Evolutionary conservation across 2,329 filamentous ascomycete genomes (phyloP).

Genomic region (Phoma sp.): DNA sequence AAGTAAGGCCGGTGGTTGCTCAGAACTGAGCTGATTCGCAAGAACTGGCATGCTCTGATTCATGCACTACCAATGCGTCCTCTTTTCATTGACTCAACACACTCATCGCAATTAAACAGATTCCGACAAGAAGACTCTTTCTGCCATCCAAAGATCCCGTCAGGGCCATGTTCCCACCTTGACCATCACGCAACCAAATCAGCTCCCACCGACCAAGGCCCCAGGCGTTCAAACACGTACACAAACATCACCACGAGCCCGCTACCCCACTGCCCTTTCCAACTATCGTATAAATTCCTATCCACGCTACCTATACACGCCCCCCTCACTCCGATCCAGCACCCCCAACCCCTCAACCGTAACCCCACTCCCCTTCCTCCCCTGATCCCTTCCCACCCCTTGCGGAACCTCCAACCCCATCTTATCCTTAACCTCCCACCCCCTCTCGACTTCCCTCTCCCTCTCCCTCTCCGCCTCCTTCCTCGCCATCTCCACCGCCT

Average conservation of each 20-base stretch:
- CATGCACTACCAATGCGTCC: too few relatives aligned
- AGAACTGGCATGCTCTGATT: background rate
- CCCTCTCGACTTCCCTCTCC: conserved; percentile 18
- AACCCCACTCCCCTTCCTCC: conserved; percentile 33
- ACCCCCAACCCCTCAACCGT: conserved; percentile 34
- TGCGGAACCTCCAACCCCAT: conserved; percentile 31
- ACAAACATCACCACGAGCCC: too few relatives aligned
- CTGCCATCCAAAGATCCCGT: too few relatives aligned
- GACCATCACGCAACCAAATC: too few relatives aligned
- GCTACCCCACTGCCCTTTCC: too few relatives aligned
- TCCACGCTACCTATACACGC: conserved; percentile 16
- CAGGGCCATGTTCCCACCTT: too few relatives aligned
- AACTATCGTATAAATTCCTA: too few relatives aligned
- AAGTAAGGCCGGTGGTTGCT: background rate
- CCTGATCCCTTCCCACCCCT: conserved; percentile 1
- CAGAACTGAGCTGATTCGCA: background rate
- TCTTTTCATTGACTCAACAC: too few relatives aligned
- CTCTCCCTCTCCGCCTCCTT: conserved; percentile 29
- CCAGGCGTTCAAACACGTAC: too few relatives aligned
- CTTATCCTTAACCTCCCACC: conserved; percentile 34
- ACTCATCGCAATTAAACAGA: too few relatives aligned
- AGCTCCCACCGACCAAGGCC: too few relatives aligned
- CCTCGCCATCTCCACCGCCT: conserved; percentile 34
- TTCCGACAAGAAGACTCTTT: too few relatives aligned
- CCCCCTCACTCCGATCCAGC: conserved; percentile 30